A percentile compares a stretch with the other conserved stretches of the same genome.
phyloP scores from a whole-genome alignment of 768 basidiomycete genomes.

The Arthromyces matolae region DNA sequence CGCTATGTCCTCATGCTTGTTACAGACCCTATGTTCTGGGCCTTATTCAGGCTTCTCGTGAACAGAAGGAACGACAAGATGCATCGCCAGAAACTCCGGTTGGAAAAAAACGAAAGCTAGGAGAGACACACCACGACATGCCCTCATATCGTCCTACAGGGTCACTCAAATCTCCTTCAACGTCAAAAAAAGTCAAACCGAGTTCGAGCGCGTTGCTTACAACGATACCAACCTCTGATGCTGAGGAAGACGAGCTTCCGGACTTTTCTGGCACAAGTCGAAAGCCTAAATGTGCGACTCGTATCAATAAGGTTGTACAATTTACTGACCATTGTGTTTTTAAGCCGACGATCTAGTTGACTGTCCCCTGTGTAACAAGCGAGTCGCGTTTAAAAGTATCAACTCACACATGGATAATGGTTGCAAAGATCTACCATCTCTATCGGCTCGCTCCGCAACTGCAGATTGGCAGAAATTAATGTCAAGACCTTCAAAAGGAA shows the following conservation, averaged over 20 bases:
- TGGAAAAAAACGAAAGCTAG: conserved; percentile 16
- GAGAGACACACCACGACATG: background rate
- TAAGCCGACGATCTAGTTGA: conserved; percentile 39
- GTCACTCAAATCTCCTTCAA: conserved; percentile 19
- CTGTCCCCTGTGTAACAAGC: conserved; percentile 61
- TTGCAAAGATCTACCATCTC: conserved; percentile 39
- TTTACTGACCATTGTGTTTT: background rate
- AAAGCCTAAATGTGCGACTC: conserved; percentile 5
- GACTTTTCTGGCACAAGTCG: conserved; percentile 2
- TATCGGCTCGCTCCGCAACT: conserved; percentile 27
- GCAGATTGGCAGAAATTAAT: conserved; percentile 46
- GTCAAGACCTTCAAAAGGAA: conserved; percentile 36
- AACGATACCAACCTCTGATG: conserved; percentile 33
- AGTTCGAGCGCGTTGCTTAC: conserved; percentile 7
- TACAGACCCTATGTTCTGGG: conserved; percentile 42
- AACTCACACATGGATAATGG: conserved; percentile 66
- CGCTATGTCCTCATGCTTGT: background rate
- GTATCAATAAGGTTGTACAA: background rate
- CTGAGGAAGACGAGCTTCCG: conserved; percentile 29
- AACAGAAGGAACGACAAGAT: conserved; percentile 24
- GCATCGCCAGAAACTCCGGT: conserved; percentile 9
- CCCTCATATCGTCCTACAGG: conserved; percentile 11
- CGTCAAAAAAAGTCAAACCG: conserved; percentile 14
- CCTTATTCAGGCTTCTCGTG: conserved; percentile 25
- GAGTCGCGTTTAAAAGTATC: conserved; percentile 44